Conservation (phyloP, 495 filamentous ascomycete species). For the Rostrohypoxylon terebratum region DNA sequence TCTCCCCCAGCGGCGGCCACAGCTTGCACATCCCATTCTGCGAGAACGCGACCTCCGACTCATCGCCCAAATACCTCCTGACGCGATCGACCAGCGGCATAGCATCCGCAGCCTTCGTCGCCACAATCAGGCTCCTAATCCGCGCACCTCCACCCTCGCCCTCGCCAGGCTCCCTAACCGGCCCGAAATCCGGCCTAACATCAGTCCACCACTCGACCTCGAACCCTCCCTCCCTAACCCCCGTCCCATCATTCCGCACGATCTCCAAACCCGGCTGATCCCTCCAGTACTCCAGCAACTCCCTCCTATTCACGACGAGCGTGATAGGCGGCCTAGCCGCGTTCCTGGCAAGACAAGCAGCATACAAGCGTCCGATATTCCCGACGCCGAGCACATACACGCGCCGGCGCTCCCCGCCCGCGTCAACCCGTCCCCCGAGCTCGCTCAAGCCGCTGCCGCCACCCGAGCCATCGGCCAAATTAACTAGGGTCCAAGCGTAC, state of each 20-base stretch:
- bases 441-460: background rate
- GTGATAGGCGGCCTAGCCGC: conserved; percentile 54
- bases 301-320: conserved; percentile 59
- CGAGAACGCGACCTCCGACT: conserved; percentile 77
- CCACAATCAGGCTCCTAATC: conserved; percentile 79
- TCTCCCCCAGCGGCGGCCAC: conserved; percentile 70
- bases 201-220: conserved; percentile 65
- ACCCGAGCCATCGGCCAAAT: conserved; percentile 24
- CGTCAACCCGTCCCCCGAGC: background rate
- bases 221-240: conserved; percentile 54
- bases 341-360: conserved; percentile 50
- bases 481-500: conserved; percentile 51
- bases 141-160: background rate
- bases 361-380: conserved; percentile 64
- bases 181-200: conserved; percentile 37
- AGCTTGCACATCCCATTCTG: conserved; percentile 84
- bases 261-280: conserved; percentile 49
- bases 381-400: conserved; percentile 66
- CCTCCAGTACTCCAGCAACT: conserved; percentile 55
- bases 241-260: conserved; percentile 43
- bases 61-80: conserved; percentile 67
- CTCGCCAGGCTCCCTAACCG: conserved; percentile 38
- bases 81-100: conserved; percentile 69
- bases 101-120: conserved; percentile 74
- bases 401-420: conserved; percentile 32